Evolutionary conservation across 371 early-diverging fungal species (phyloP).

Genomic region (Lichtheimia ramosa): DNA sequence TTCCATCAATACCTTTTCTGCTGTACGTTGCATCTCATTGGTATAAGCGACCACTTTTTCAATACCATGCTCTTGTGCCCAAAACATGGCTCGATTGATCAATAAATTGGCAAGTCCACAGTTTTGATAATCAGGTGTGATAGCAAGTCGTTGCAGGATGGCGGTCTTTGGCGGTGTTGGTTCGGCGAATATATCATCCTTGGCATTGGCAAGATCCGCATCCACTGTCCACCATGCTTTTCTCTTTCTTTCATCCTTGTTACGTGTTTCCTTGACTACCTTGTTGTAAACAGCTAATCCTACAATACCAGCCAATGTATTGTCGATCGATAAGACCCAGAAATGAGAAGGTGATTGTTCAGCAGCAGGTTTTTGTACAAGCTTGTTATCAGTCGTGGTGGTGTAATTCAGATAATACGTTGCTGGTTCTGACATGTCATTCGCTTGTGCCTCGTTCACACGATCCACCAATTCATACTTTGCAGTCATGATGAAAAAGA

Average conservation of each 20-base stretch:
- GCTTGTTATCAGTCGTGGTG: constrained; percentile 29
- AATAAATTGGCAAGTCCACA: constrained; percentile 43
- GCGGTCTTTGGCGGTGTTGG: constrained; percentile 40
- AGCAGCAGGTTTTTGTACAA: constrained; percentile 30
- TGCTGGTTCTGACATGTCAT: constrained; percentile 44
- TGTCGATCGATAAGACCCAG: constrained; percentile 44
- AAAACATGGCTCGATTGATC: constrained; percentile 37
- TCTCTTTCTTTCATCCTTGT: constrained; percentile 21
- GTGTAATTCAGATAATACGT: constrained; percentile 35
- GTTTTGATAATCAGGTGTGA: constrained; percentile 32
- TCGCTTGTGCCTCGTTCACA: constrained; percentile 34
- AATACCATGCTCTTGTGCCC: constrained; percentile 39
- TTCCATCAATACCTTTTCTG: constrained; percentile 28
- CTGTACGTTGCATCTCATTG: constrained; percentile 33
- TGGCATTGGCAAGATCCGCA: constrained; percentile 16
- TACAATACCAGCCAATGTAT: constrained; percentile 35
- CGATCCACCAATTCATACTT: constrained; percentile 34
- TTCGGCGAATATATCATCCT: constrained; percentile 18
- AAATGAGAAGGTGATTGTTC: constrained; percentile 41
- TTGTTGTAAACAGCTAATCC: constrained; percentile 26
- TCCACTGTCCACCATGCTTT: constrained; percentile 19
- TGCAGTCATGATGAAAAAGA: constrained; percentile 34
- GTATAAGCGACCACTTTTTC: constrained; percentile 34
- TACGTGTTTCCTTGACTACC: constrained; percentile 24
- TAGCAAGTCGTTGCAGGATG: constrained; percentile 34